Evolutionary conservation across 805 yeast species (phyloP).

Genomic region (Candida palmyrensis): DNA sequence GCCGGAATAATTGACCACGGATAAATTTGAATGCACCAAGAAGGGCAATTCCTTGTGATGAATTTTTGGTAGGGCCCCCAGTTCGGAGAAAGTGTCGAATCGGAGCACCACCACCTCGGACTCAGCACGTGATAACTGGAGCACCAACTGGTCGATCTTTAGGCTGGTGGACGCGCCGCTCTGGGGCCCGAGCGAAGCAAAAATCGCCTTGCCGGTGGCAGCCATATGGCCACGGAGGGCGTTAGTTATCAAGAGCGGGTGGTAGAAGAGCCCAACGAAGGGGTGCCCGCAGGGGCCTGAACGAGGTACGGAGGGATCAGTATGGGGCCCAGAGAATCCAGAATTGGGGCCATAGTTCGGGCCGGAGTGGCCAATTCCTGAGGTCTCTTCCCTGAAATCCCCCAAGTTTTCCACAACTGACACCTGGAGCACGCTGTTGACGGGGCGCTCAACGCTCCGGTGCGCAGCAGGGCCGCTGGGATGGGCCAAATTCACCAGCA

Average conservation of each 20-base stretch:
- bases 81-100: no score
- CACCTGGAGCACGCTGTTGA: no score
- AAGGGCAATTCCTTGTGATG: no score
- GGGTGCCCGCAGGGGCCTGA: no score
- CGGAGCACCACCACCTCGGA: background rate
- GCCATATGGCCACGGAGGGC: slow-evolving; percentile 6
- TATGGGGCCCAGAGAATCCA: no score
- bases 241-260: slow-evolving; percentile 10
- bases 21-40: slow-evolving; percentile 1
- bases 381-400: no score
- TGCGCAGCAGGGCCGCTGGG: background rate
- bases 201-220: slow-evolving; percentile 3
- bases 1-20: background rate
- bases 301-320: no score
- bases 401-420: no score
- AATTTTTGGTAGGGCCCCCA: no score
- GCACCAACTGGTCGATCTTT: background rate
- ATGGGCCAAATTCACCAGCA: background rate
- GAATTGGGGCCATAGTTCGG: no score
- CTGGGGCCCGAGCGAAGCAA: slow-evolving; percentile 4
- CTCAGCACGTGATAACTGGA: background rate
- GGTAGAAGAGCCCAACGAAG: slow-evolving; percentile 11
- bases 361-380: no score
- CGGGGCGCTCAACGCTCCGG: no score
- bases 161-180: background rate